Percentiles rank a stretch among this genome's conserved stretches.
These are phyloP conservation scores for Ophiocordyceps polyrhachis-furcata DNA, from an alignment of 2,329 filamentous ascomycete species.

Conservation along the genomic window DNA sequence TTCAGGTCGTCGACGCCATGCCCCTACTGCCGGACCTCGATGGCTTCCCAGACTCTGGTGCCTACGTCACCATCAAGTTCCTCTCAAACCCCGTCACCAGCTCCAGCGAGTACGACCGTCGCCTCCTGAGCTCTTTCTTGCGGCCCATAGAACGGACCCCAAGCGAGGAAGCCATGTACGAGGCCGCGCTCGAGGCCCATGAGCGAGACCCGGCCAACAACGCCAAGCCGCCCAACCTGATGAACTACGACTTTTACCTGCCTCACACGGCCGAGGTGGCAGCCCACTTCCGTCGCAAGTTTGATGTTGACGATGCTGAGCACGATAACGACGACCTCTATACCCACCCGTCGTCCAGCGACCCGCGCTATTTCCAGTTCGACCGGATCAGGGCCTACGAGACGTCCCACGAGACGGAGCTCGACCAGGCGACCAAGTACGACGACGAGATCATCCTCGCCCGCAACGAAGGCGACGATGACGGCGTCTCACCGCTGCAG, in stretches of 20 bases:
- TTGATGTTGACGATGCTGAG: conserved; percentile 37
- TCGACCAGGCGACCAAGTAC: conserved; percentile 40
- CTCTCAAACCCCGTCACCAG: conserved; percentile 42
- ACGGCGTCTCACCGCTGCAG: conserved; percentile 27
- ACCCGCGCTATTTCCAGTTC: conserved; percentile 37
- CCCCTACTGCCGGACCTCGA: conserved; percentile 47
- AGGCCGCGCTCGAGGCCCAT: conserved; percentile 31
- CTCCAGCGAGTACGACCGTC: conserved; percentile 33
- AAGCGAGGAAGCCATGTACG: conserved; percentile 32
- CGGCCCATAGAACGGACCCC: conserved; percentile 37
- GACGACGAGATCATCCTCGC: conserved; percentile 43
- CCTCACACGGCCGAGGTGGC: conserved; percentile 27
- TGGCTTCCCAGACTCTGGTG: conserved; percentile 50
- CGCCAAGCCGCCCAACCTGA: conserved; percentile 35
- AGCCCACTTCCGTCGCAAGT: conserved; percentile 38
- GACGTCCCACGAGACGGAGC: conserved; percentile 37
- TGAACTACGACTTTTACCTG: conserved; percentile 51
- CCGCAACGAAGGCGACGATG: conserved; percentile 30
- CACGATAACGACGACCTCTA: conserved; percentile 36
- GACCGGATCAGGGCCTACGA: conserved; percentile 46
- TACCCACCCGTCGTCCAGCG: conserved; percentile 24
- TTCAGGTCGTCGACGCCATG: conserved; percentile 39
- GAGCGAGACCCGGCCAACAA: conserved; percentile 36
- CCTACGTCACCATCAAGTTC: conserved; percentile 53
- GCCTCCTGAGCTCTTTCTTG: conserved; percentile 42